Conservation (phyloP, 2,329 filamentous ascomycete species). For the Claviceps sp. region DNA sequence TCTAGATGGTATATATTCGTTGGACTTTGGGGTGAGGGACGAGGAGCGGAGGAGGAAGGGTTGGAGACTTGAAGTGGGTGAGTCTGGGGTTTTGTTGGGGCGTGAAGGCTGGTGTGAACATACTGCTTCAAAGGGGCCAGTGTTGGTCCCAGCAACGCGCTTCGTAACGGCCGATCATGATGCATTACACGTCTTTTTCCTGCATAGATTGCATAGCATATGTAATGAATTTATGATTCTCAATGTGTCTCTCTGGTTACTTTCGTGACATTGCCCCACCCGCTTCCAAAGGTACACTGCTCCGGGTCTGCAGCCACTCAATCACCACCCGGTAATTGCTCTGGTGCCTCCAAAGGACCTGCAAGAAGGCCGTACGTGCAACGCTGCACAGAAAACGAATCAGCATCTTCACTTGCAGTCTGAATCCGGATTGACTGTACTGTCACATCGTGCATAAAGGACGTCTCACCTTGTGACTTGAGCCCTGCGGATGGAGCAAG, state of each 20-base stretch:
- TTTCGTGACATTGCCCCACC: neutral
- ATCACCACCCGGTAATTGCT: slow-evolving; percentile 52
- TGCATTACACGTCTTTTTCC: too few relatives aligned
- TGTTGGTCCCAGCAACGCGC: too few relatives aligned
- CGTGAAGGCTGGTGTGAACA: too few relatives aligned
- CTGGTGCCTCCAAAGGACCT: slow-evolving; percentile 58
- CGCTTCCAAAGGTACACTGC: slow-evolving; percentile 11
- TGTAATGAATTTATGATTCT: neutral
- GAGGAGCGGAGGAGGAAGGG: too few relatives aligned
- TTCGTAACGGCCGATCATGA: too few relatives aligned
- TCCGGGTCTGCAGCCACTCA: slow-evolving; percentile 48
- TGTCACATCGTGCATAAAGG: neutral
- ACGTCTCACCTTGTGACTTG: slow-evolving; percentile 47
- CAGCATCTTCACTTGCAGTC: neutral
- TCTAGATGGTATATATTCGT: slow-evolving; percentile 10
- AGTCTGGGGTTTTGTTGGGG: too few relatives aligned
- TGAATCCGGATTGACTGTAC: neutral
- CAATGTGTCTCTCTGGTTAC: neutral
- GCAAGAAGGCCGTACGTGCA: slow-evolving; percentile 54
- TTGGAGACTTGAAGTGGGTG: too few relatives aligned
- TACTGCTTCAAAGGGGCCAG: too few relatives aligned
- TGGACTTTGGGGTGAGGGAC: too few relatives aligned
- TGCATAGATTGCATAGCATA: too few relatives aligned
- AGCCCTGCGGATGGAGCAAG: slow-evolving; percentile 43
- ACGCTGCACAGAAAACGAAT: slow-evolving; percentile 32